These are phyloP conservation scores for Chlorella sp. DNA, from an alignment of 139 green algal genomes.

Conservation along the genomic window DNA sequence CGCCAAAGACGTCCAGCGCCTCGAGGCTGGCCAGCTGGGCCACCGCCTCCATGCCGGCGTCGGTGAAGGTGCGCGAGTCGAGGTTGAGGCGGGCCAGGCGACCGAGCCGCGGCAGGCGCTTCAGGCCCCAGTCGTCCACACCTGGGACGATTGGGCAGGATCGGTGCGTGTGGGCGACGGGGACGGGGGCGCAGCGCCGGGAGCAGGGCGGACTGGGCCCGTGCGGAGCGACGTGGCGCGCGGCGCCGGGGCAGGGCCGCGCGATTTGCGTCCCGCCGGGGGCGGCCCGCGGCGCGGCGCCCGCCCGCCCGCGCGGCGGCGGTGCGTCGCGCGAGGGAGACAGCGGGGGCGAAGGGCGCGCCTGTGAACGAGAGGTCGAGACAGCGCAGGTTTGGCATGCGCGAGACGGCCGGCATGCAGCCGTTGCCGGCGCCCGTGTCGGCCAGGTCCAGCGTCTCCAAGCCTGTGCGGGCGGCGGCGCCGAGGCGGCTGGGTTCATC, in stretches of 20 bases:
- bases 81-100: slow-evolving; percentile 45
- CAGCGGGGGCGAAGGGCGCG: too few relatives aligned
- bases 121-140: slow-evolving; percentile 44
- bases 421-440: slow-evolving; percentile 41
- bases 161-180: too few relatives aligned
- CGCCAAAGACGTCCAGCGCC: slow-evolving; percentile 58
- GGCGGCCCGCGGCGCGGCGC: too few relatives aligned
- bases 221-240: too few relatives aligned
- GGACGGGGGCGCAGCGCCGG: too few relatives aligned
- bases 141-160: too few relatives aligned
- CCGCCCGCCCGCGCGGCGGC: too few relatives aligned
- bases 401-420: slow-evolving; percentile 25
- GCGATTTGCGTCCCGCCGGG: too few relatives aligned
- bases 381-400: slow-evolving; percentile 30
- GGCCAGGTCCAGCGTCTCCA: slow-evolving; percentile 42
- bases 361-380: slow-evolving; percentile 52
- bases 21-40: slow-evolving; percentile 38
- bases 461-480: neutral
- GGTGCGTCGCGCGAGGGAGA: too few relatives aligned
- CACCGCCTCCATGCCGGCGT: slow-evolving; percentile 39
- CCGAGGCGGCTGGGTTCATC: neutral
- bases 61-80: slow-evolving; percentile 42
- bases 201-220: too few relatives aligned
- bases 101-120: slow-evolving; percentile 16
- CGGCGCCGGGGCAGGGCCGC: neutral